Conservation (phyloP, 2,329 filamentous ascomycete genomes). For the Pestalotiopsis fici region DNA sequence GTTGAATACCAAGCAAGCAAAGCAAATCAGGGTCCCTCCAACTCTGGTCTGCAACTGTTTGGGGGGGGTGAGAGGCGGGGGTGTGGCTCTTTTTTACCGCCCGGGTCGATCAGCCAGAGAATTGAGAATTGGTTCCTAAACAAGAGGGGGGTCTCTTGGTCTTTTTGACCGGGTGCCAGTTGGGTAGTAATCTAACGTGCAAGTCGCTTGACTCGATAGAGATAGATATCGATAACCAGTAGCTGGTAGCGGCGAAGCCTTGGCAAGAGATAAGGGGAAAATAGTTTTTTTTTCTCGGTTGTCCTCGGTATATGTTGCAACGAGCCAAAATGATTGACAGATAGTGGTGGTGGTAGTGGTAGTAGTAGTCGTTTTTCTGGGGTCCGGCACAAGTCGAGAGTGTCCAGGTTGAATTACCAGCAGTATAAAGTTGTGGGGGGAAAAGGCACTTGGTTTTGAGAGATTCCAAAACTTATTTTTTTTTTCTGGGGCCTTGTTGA, state of each 20-base stretch:
- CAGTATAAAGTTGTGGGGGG: too few relatives aligned
- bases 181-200: background rate
- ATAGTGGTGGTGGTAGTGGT: too few relatives aligned
- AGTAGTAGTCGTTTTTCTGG: too few relatives aligned
- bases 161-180: background rate
- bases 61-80: background rate
- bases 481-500: background rate
- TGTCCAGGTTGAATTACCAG: too few relatives aligned
- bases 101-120: background rate
- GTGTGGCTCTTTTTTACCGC: background rate
- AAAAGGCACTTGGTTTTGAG: too few relatives aligned
- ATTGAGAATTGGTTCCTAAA: background rate
- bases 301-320: too few relatives aligned
- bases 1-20: constrained; percentile 2
- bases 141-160: background rate
- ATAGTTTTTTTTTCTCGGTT: background rate
- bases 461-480: too few relatives aligned
- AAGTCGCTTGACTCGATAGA: background rate
- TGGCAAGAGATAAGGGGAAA: background rate
- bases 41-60: background rate
- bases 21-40: constrained; percentile 9
- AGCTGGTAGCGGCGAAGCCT: background rate
- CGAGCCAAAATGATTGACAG: too few relatives aligned
- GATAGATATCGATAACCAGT: background rate
- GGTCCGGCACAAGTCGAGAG: too few relatives aligned